Percentiles rank a stretch among this genome's conserved stretches.
These are phyloP conservation scores for Geotrichum cucujoidarum DNA, from an alignment of 1,139 yeast species.

Conservation along the genomic window DNA sequence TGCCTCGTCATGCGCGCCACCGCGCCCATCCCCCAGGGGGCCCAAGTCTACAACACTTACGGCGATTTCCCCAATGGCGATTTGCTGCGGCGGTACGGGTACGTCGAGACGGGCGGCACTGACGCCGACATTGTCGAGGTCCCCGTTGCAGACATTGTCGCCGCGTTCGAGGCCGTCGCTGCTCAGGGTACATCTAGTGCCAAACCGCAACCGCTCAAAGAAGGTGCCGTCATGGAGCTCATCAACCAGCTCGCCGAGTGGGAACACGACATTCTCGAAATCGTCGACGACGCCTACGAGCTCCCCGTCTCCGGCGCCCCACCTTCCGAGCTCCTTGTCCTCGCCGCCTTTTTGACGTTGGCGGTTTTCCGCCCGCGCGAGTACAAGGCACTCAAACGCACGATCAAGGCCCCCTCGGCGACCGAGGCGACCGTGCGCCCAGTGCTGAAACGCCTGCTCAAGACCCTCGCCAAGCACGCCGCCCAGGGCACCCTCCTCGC, in stretches of 20 bases:
- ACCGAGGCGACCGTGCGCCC: conserved; percentile 4
- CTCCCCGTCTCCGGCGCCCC: conserved; percentile 28
- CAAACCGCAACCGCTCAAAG: conserved; percentile 18
- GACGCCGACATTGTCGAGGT: conserved; percentile 79
- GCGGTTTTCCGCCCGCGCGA: conserved; percentile 17
- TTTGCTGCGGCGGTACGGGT: conserved; percentile 83
- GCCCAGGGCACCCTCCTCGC: conserved; percentile 23
- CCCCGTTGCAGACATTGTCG: conserved; percentile 24
- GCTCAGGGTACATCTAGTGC: conserved; percentile 18
- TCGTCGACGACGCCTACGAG: conserved; percentile 36
- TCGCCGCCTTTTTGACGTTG: conserved; percentile 17
- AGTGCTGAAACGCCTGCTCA: conserved; percentile 21
- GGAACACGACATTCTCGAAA: conserved; percentile 27
- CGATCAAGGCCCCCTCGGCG: conserved; percentile 11
- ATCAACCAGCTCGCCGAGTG: conserved; percentile 14
- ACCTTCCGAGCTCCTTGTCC: conserved; percentile 22
- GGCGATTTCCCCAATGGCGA: conserved; percentile 91
- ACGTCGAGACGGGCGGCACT: conserved; percentile 73
- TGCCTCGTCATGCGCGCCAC: conserved; percentile 64
- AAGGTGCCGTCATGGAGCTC: conserved; percentile 16
- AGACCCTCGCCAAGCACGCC: conserved; percentile 22
- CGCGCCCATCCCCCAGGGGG: conserved; percentile 55
- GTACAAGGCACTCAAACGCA: conserved; percentile 15
- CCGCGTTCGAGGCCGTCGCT: conserved; percentile 21
- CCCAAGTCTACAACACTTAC: conserved; percentile 81